Conservation (phyloP, 2,329 filamentous ascomycete species). For the Bipolaris sorokiniana region DNA sequence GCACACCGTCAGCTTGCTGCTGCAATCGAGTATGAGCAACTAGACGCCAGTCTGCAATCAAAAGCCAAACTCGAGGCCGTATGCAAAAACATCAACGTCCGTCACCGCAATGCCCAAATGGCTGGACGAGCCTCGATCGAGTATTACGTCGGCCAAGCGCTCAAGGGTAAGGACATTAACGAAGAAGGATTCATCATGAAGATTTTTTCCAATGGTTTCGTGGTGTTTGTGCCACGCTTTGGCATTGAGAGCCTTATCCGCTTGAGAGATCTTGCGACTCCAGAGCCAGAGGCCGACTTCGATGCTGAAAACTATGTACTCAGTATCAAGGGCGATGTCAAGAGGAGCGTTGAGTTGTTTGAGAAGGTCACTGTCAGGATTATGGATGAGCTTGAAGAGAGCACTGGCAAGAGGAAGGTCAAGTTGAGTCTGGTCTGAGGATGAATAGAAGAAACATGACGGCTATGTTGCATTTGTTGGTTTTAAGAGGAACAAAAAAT, state of each 20-base stretch:
- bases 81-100: constrained; percentile 97
- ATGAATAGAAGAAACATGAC: neutral
- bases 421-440: constrained; percentile 66
- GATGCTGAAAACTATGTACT: constrained; percentile 87
- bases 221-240: constrained; percentile 93
- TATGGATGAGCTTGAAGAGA: constrained; percentile 90
- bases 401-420: constrained; percentile 92
- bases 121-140: constrained; percentile 93
- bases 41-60: constrained; percentile 81
- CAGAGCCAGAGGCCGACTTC: constrained; percentile 78
- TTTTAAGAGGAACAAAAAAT: neutral
- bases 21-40: constrained; percentile 87
- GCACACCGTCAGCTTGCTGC: constrained; percentile 94
- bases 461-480: neutral
- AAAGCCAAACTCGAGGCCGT: constrained; percentile 87
- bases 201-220: constrained; percentile 96
- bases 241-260: constrained; percentile 93
- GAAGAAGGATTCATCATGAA: constrained; percentile 97
- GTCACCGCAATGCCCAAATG: constrained; percentile 95
- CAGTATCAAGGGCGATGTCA: constrained; percentile 62
- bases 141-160: constrained; percentile 96
- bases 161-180: constrained; percentile 76
- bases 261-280: constrained; percentile 78
- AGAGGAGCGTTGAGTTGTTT: constrained; percentile 77
- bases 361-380: constrained; percentile 89